These are phyloP conservation scores for Hypoxylon sp. DNA, from an alignment of 2,329 filamentous ascomycete genomes.

Conservation along the genomic window DNA sequence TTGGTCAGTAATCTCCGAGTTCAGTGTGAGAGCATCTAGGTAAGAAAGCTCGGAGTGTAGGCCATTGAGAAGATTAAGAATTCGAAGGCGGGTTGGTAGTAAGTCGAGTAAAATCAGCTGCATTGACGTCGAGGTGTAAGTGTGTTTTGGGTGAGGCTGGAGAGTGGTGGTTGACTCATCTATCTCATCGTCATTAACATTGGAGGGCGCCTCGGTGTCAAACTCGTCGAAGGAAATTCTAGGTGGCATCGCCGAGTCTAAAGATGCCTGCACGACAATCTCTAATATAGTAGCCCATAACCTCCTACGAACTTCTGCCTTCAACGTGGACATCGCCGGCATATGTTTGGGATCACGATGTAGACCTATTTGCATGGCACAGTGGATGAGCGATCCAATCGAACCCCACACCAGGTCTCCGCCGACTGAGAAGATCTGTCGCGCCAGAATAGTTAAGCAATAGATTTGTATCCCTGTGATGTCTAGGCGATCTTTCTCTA, in stretches of 20 bases:
- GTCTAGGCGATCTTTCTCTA: slow-evolving; percentile 56
- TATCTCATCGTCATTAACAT: slow-evolving; percentile 53
- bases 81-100: slow-evolving; percentile 54
- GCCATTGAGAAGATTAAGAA: slow-evolving; percentile 54
- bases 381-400: slow-evolving; percentile 57
- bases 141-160: slow-evolving; percentile 44
- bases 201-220: slow-evolving; percentile 56
- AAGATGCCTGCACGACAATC: slow-evolving; percentile 54
- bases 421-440: slow-evolving; percentile 59
- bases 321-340: slow-evolving; percentile 53
- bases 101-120: slow-evolving; percentile 56
- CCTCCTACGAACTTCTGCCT: slow-evolving; percentile 57
- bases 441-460: slow-evolving; percentile 56
- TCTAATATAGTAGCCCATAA: slow-evolving; percentile 62
- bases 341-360: slow-evolving; percentile 59
- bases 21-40: slow-evolving; percentile 53
- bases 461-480: slow-evolving; percentile 57
- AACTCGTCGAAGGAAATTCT: slow-evolving; percentile 58
- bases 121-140: slow-evolving; percentile 53
- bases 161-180: slow-evolving; percentile 45
- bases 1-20: slow-evolving; percentile 51
- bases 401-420: slow-evolving; percentile 60
- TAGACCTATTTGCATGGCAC: slow-evolving; percentile 61
- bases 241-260: slow-evolving; percentile 58
- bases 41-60: slow-evolving; percentile 54